Percentiles rank a stretch among this genome's conserved stretches.
phyloP scores from a whole-genome alignment of 176 grass and related monocot species.

The Triticum urartu region DNA sequence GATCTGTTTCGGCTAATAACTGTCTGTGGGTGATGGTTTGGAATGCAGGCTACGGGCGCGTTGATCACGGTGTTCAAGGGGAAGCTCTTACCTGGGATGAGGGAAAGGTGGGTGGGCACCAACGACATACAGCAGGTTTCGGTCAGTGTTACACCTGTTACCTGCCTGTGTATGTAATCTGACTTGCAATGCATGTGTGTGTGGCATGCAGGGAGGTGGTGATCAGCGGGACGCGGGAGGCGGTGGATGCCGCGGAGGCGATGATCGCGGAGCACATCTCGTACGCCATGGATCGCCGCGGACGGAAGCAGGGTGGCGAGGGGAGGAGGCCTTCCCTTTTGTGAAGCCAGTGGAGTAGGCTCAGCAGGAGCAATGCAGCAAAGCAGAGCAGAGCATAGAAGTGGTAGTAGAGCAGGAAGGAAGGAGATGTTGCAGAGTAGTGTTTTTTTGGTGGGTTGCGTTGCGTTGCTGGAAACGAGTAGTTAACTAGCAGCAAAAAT shows the following conservation, averaged over 20 bases:
- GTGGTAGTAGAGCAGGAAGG: too few relatives aligned
- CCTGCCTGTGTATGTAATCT: neutral
- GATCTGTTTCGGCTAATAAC: too few relatives aligned
- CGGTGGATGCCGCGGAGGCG: neutral
- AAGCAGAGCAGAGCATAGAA: too few relatives aligned
- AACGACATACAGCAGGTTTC: too few relatives aligned
- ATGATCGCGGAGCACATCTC: neutral
- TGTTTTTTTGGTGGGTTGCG: too few relatives aligned
- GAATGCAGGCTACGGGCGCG: constrained; percentile 70
- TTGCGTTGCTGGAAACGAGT: too few relatives aligned
- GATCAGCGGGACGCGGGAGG: neutral
- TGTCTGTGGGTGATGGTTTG: neutral
- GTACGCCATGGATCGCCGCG: neutral
- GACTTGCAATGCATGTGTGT: neutral
- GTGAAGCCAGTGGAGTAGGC: neutral
- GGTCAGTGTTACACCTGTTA: neutral
- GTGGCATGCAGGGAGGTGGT: neutral
- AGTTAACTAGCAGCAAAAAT: too few relatives aligned
- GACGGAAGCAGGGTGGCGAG: neutral
- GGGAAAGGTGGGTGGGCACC: constrained; percentile 20
- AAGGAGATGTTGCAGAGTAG: too few relatives aligned
- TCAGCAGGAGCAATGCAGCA: too few relatives aligned
- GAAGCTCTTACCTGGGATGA: constrained; percentile 72
- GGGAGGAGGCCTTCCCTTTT: neutral
- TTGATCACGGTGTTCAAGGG: constrained; percentile 95